These are phyloP conservation scores for Orbilia blumenaviensis DNA, from an alignment of 2,329 filamentous ascomycete species.

Conservation along the genomic window DNA sequence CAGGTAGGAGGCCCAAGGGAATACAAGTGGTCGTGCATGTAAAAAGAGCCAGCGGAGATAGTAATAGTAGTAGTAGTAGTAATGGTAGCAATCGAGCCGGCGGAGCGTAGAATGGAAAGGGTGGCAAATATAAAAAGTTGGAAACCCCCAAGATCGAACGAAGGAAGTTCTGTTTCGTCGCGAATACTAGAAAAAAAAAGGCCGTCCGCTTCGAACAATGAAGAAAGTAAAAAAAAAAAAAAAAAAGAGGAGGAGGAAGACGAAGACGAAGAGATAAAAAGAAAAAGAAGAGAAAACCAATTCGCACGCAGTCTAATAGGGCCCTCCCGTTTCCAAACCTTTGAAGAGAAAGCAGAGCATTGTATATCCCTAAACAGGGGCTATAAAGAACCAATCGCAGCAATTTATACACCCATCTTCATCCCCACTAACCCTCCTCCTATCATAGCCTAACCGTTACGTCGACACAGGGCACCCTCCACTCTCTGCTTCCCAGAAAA, in stretches of 20 bases:
- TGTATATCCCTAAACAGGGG: too few species aligned
- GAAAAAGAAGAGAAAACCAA: neutral
- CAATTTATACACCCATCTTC: neutral
- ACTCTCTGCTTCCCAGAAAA: constrained; percentile 82
- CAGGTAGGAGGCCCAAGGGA: too few species aligned
- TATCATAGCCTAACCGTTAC: constrained; percentile 77
- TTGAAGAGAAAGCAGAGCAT: neutral
- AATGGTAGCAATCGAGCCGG: too few species aligned
- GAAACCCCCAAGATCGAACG: too few species aligned
- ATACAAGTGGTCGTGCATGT: too few species aligned
- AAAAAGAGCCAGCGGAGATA: too few species aligned
- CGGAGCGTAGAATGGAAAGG: too few species aligned
- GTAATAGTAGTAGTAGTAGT: too few species aligned
- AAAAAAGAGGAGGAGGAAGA: neutral
- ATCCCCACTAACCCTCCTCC: neutral
- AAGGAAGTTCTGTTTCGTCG: too few species aligned
- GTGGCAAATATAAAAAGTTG: too few species aligned
- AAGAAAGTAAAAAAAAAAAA: neutral
- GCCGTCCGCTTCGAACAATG: too few species aligned
- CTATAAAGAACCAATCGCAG: neutral
- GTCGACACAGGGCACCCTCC: constrained; percentile 90
- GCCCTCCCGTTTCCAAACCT: neutral
- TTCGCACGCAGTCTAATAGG: constrained; percentile 15
- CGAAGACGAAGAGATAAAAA: neutral
- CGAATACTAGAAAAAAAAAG: too few species aligned